These are phyloP conservation scores for Sporormia fimetaria DNA, from an alignment of 495 filamentous ascomycete species.

Conservation along the genomic window DNA sequence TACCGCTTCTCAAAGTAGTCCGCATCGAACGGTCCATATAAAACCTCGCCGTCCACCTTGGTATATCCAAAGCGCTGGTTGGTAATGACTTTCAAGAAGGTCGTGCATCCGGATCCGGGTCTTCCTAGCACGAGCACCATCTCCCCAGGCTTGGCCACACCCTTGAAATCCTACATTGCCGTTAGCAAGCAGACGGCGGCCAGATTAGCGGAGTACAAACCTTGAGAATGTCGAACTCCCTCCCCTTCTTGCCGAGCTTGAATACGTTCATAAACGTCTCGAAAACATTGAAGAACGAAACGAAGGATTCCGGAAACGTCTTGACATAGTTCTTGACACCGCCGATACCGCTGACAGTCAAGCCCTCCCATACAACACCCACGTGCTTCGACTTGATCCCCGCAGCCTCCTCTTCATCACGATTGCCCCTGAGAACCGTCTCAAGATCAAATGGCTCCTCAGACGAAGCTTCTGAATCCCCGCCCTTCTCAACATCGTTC, in stretches of 20 bases:
- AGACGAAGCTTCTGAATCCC: constrained; percentile 36
- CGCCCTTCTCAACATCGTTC: constrained; percentile 42
- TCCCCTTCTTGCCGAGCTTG: constrained; percentile 48
- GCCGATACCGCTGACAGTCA: constrained; percentile 68
- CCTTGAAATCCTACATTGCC: constrained; percentile 46
- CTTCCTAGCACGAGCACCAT: constrained; percentile 84
- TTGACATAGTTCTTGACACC: constrained; percentile 66
- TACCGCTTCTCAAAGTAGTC: constrained; percentile 52
- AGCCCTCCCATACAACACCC: constrained; percentile 64
- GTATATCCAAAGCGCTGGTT: constrained; percentile 77
- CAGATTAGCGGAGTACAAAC: no score
- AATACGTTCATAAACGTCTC: constrained; percentile 48
- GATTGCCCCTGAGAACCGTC: constrained; percentile 52
- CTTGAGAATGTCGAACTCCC: constrained; percentile 53
- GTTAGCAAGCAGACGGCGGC: no score
- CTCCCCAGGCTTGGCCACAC: constrained; percentile 62
- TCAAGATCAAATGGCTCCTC: constrained; percentile 63
- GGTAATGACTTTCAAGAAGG: constrained; percentile 73
- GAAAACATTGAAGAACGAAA: constrained; percentile 62
- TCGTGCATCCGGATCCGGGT: constrained; percentile 79
- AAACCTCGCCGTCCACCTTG: constrained; percentile 60
- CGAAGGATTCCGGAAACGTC: constrained; percentile 72
- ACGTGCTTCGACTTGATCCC: constrained; percentile 62
- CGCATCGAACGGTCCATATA: constrained; percentile 62
- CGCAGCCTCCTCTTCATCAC: constrained; percentile 56